These are phyloP conservation scores for Serendipita sp. DNA, from an alignment of 768 basidiomycete species.

Conservation along the genomic window DNA sequence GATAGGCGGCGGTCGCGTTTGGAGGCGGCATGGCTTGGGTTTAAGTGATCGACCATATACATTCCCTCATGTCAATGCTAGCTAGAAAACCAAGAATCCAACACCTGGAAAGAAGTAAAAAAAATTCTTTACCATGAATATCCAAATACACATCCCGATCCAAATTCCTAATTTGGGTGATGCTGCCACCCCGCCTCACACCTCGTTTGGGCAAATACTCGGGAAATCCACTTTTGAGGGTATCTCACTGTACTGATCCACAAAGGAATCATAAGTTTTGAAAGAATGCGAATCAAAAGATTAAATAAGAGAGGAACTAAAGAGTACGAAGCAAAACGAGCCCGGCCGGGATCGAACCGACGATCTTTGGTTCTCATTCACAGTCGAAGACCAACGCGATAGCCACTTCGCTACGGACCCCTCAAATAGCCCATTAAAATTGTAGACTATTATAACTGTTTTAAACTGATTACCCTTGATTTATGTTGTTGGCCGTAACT, in stretches of 20 bases:
- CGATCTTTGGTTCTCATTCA: neutral
- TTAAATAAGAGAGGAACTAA: neutral
- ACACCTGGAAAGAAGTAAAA: no score
- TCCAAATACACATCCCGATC: no score
- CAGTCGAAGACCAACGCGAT: constrained; percentile 7
- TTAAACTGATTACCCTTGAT: no score
- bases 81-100: no score
- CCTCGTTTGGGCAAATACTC: neutral
- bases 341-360: constrained; percentile 6
- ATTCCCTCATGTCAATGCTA: no score
- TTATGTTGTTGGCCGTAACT: no score
- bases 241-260: neutral
- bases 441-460: no score
- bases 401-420: neutral
- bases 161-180: no score
- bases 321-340: neutral
- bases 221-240: neutral
- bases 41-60: no score
- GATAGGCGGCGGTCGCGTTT: neutral
- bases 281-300: neutral
- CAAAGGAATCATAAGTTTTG: neutral
- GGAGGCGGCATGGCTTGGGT: neutral
- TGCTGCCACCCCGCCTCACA: no score
- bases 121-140: no score
- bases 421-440: no score